Base-by-base conservation (phyloP, 1,284 basidiomycete genomes). In the Melampsora larici-populina region DNA sequence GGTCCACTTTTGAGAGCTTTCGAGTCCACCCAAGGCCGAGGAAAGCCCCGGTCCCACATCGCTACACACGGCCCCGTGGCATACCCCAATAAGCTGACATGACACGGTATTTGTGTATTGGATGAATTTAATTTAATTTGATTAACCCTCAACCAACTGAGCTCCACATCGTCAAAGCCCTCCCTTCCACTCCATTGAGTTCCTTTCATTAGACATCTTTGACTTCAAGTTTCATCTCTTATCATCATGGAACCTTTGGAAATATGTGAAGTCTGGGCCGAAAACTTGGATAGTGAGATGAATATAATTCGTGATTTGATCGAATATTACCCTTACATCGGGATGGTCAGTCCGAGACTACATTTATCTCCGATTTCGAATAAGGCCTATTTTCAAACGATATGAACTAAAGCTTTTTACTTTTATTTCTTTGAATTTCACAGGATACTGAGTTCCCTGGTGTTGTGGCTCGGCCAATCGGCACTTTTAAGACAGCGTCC, bases 371-470 rank as follows among this genome's bases (percentile, higher is more conserved):
- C 70, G 55, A 29, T 15, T 21, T 72, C 51, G 36, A 21, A n/a
- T 24, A 13, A 13, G 15, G 2, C 49, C 70, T 13, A 60, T 55
- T 5, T 63, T 18, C 5, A 8, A 33, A n/a, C 15, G 5, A 3
- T 9, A 36, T 36, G 21, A 21, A n/a, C 3, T 24, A 13, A 58
- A 31, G 29, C 36, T 29, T 49, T n/a, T 46, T 17, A 51, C 21
- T 9, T 46, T n/a, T 40, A 0, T 64, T 21, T 26, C 60, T 49
- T 18, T 31, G 18, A n/a, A 29, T 4, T 51, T 18, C 7, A 24
- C 83, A 96, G 94, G 96, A 99, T 84, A 98, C 97, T 79, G 97
- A 99, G 85, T 99, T 99, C 84, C 96, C 96, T 36, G 97, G 97
- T 11, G 96, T 98, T 68, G 96, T 99, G 60, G 97, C 96, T 11